Base-by-base conservation (phyloP, 163 green algal species). In the Coccomyxa subellipsoidea region DNA sequence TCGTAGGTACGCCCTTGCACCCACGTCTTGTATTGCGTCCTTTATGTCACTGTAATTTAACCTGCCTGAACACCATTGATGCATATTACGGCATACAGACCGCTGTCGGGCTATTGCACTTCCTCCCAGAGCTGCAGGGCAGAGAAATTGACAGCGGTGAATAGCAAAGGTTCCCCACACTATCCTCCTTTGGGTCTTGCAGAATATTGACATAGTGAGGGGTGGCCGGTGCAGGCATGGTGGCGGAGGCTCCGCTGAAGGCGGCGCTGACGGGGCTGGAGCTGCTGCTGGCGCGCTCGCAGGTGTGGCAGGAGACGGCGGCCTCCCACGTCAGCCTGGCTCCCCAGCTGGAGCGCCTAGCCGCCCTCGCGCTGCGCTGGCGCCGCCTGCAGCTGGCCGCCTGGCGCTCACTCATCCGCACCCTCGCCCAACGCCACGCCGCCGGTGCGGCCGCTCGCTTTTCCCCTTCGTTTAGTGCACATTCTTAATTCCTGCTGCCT, bases 251-350 rank as follows among this genome's bases (percentile, higher is more conserved):
- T 0, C 92, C 95, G 2, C 88, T 98, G 4, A 97, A 97, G 87
- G 82, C 89, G 12, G 91, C 92, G 7, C 85, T 99, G 69, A 97
- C 94, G 1, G 97, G 97, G 0, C 78, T 99, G 84, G 97, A 99
- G 92, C 92, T 99, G 84, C 90, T 99, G 78, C 89, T 99, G 54
- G 88, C 90, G 15, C 84, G 92, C 0, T 89, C 91, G 9, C 94
- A 98, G 89, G 81, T 96, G 35, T 98, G 96, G 96, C 93, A 99
- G 90, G 91, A 98, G 82, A 96, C 92, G 1, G 96, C 96, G 7
- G 95, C 97, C 27, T 90, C 87, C 47, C 93, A 96, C 77, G 95
- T 98, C 23, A 95, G 86, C 38, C 79, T 99, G 47, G 87, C 84
- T 35, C 71, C 81, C 12, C 84, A 98, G 83, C 93, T 99, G 76